phyloP scores from a whole-genome alignment of 495 filamentous ascomycete genomes.

The Podospora conica region DNA sequence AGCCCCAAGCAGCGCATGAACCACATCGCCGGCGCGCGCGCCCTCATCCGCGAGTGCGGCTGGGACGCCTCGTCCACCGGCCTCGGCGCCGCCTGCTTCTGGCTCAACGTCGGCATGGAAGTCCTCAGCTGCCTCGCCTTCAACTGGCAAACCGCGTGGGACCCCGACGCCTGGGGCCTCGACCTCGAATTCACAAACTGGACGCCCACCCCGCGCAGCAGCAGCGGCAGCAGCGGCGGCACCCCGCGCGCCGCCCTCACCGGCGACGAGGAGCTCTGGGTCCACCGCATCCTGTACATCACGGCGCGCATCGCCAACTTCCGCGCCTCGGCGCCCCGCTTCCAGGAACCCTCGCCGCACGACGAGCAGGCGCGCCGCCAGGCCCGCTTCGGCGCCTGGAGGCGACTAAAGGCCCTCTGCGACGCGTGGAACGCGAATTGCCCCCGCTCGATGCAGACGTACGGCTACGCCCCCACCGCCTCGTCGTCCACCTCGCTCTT shows the following conservation, averaged over 20 bases:
- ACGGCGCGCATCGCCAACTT: constrained; percentile 86
- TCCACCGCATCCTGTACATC: constrained; percentile 82
- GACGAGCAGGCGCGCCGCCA: constrained; percentile 59
- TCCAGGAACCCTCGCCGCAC: constrained; percentile 52
- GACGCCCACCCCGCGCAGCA: constrained; percentile 9
- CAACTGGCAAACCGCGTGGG: constrained; percentile 84
- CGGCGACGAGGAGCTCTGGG: constrained; percentile 78
- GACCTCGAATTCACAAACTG: constrained; percentile 64
- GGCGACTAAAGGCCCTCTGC: constrained; percentile 62
- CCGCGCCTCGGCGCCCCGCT: constrained; percentile 57
- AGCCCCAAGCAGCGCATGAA: constrained; percentile 69
- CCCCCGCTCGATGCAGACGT: constrained; percentile 81
- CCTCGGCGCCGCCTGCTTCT: constrained; percentile 86
- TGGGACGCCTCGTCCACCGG: constrained; percentile 80
- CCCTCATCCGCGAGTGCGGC: constrained; percentile 82
- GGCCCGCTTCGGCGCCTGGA: constrained; percentile 69
- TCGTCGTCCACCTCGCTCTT: constrained; percentile 63
- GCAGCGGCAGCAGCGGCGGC: constrained; percentile 48
- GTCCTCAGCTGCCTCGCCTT: constrained; percentile 79
- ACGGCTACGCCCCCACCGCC: constrained; percentile 66
- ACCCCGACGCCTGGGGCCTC: constrained; percentile 86
- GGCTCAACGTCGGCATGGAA: constrained; percentile 89
- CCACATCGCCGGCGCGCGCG: constrained; percentile 80
- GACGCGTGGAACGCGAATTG: constrained; percentile 72
- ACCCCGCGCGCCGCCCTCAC: constrained; percentile 62